phyloP scores from a whole-genome alignment of 2,329 filamentous ascomycete species.

The Gnomoniopsis smithogilvyi region DNA sequence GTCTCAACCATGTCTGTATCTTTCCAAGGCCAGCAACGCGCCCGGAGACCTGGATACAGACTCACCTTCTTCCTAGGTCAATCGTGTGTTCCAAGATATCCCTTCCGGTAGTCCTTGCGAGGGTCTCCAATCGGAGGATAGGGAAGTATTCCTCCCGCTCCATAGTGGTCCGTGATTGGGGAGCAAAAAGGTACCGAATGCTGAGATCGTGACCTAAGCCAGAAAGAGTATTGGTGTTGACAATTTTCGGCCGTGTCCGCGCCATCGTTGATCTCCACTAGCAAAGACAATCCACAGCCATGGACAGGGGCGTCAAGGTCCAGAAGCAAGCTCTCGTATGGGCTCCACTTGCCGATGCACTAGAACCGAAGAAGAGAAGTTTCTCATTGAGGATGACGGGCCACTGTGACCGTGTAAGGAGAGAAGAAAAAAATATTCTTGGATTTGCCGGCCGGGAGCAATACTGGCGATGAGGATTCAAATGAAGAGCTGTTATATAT shows the following conservation, averaged over 20 bases:
- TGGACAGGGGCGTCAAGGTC: not conserved
- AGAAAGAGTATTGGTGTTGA: not conserved
- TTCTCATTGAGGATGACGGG: not conserved
- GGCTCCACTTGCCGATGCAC: not conserved
- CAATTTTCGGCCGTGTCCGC: slow-evolving; percentile 11
- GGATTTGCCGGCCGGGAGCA: slow-evolving; percentile 7
- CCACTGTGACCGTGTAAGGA: too few relatives aligned
- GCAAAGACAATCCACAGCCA: not conserved
- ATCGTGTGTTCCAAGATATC: too few relatives aligned
- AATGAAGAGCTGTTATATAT: too few relatives aligned
- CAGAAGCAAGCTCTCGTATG: not conserved
- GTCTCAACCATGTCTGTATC: slow-evolving; percentile 3
- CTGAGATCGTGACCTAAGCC: slow-evolving; percentile 7
- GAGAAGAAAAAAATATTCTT: slow-evolving; percentile 5
- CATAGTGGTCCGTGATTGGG: too few relatives aligned
- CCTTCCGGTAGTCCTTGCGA: too few relatives aligned
- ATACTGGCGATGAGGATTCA: too few relatives aligned
- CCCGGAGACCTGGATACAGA: too few relatives aligned
- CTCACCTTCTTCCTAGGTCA: too few relatives aligned
- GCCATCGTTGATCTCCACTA: slow-evolving; percentile 8
- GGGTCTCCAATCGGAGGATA: too few relatives aligned
- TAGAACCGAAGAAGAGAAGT: not conserved
- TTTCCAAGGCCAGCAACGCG: too few relatives aligned
- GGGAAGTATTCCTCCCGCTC: too few relatives aligned
- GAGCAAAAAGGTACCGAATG: not conserved